Percentiles rank a stretch among this genome's conserved stretches.
Conservation (phyloP, 2,329 filamentous ascomycete species). For the Trichophyton rubrum region DNA sequence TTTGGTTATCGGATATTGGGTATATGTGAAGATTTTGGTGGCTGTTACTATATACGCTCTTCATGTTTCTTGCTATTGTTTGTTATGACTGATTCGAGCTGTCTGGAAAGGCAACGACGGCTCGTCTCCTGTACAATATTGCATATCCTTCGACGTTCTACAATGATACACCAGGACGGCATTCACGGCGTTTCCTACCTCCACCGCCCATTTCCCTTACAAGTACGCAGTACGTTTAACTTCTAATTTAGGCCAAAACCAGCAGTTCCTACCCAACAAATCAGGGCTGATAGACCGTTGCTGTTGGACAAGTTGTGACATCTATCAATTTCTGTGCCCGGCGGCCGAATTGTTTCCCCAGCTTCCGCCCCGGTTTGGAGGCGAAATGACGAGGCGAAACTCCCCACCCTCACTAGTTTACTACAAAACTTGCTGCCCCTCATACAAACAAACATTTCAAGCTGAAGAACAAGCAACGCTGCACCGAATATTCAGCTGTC, state of each 20-base stretch:
- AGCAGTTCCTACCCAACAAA: not conserved
- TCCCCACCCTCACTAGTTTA: not conserved
- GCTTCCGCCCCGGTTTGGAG: not conserved
- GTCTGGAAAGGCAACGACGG: not conserved
- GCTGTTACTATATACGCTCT: not conserved
- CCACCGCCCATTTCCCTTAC: not conserved
- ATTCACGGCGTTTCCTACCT: not conserved
- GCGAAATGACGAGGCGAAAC: not conserved
- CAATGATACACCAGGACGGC: not conserved
- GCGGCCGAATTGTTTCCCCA: not conserved
- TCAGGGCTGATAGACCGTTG: not conserved
- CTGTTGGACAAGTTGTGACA: not conserved
- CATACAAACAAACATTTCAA: not conserved
- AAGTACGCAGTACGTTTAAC: not conserved
- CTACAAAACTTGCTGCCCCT: not conserved
- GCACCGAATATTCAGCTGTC: not conserved
- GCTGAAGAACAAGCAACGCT: not conserved
- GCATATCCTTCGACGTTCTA: not conserved
- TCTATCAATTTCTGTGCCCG: not conserved
- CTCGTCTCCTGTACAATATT: constrained; percentile 1
- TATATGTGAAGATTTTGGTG: not conserved
- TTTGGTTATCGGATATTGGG: constrained; percentile 1
- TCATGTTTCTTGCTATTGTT: not conserved
- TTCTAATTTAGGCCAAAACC: not conserved
- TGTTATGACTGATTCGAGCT: not conserved